Base-by-base conservation (phyloP, 192 early-diverging fungal species). In the Allomyces macrogynus region DNA sequence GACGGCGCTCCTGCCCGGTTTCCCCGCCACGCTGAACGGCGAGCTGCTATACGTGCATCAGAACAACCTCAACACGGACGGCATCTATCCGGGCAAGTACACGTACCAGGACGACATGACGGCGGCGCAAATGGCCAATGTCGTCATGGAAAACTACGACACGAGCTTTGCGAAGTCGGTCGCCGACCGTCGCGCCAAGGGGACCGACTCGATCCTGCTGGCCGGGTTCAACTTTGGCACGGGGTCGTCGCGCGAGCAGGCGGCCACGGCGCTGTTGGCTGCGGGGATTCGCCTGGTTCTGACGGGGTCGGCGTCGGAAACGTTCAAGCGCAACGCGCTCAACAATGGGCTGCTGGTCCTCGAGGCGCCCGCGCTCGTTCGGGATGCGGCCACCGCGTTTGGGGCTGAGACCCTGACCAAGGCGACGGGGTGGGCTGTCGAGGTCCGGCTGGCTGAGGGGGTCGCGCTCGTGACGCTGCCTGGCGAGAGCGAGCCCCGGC, bases 111-210 rank as follows among this genome's bases (percentile, higher is more conserved):
- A 99, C 71, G 91, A 96, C 67, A 84, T 99, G 71, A 81, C 85
- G 10, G 79, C 84, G 9, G 90, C 90, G 62, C 79, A 84, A 27
- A 98, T 98, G 95, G 84, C 83, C 60, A 77, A 87, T 71, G 91
- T 99, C 1, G 95, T 89, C 60, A 99, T 99, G 95, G 91, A 95
- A 72, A 99, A 99, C 73, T 99, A 99, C 72, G 95, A 99, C 72
- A 84, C 88, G 26, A 73, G 80, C 14, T 99, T 99, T 71, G 80
- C 84, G 23, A 74, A 75, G 32, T 67, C 83, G 61, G 81, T 90
- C 3, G 49, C 49, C 0, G 32, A 40, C 7, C 32, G 32, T 8
- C 32, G 49, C 49, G 49, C 49, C 25, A 67, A 80, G 61, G 61
- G 78, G 70, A 83, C 82, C 43, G 91, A 96, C 68, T 14, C 49